phyloP scores from a whole-genome alignment of 495 filamentous ascomycete genomes.

The Margaritispora aquatica region DNA sequence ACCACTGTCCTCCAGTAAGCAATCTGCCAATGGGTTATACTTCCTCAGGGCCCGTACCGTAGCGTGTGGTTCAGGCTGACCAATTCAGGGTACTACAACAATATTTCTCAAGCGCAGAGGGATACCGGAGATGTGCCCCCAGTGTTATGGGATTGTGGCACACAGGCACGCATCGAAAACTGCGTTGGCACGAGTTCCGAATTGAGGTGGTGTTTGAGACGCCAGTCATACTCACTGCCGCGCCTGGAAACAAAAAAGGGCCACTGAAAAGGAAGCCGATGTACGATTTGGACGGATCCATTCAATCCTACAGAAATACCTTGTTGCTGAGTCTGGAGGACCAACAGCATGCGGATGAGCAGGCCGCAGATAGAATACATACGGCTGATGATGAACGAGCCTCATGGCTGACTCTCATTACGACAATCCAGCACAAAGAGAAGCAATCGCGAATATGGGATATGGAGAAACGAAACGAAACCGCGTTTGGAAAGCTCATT shows the following conservation, averaged over 20 bases:
- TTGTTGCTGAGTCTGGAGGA: conserved; percentile 19
- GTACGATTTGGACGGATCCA: conserved; percentile 33
- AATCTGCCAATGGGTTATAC: not conserved
- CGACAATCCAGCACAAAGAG: conserved; percentile 39
- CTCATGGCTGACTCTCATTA: conserved; percentile 39
- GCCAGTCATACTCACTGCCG: conserved; percentile 41
- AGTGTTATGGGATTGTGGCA: conserved; percentile 41
- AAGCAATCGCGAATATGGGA: conserved; percentile 35
- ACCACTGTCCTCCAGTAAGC: conserved; percentile 19
- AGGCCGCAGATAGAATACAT: conserved; percentile 28
- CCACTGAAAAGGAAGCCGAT: conserved; percentile 31
- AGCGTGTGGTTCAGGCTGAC: not conserved
- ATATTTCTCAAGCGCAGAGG: conserved; percentile 24
- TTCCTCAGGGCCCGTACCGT: too few relatives aligned
- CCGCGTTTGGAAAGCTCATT: conserved; percentile 9
- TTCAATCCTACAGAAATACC: conserved; percentile 30
- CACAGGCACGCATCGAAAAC: conserved; percentile 32
- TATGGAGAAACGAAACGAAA: conserved; percentile 15
- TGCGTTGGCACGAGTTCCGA: conserved; percentile 35
- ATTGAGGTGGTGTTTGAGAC: conserved; percentile 44
- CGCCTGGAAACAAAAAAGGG: conserved; percentile 31
- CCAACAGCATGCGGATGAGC: conserved; percentile 18
- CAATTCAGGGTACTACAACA: conserved; percentile 14
- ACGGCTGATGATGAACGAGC: conserved; percentile 43
- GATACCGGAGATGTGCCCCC: conserved; percentile 19